Evolutionary conservation across 164 flowering plant genomes (phyloP), one percentile per base, ranked within the genome.

Genomic region (Santalum album): DNA sequence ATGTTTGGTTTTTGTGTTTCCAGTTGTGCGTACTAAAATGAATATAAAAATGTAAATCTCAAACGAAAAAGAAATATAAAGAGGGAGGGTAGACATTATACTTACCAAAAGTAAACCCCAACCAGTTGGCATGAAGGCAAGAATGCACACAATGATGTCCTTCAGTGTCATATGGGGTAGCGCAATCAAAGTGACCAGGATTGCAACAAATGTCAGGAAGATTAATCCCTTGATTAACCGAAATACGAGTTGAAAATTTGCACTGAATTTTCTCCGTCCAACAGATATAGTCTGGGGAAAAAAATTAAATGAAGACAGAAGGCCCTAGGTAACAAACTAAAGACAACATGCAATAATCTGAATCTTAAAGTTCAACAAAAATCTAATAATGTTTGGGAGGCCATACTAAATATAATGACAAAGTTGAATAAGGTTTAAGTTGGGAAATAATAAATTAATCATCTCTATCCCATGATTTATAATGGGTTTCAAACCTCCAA

Each of bases 21-120:
- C 4, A 29, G 34, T 3, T 29, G 4, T 29, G 34, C n/a, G n/a
- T n/a, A n/a, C n/a, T n/a, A n/a, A n/a, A n/a, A n/a, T n/a, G n/a
- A n/a, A n/a, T n/a, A n/a, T n/a, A n/a, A n/a, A n/a, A n/a, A n/a
- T n/a, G n/a, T n/a, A 29, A 29, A 29, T 29, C 4, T 4, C 6
- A 29, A 9, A 4, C 4, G 4, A 29, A 29, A 29, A 9, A 9
- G 34, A 29, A 29, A 29, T 29, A 3, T 4, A 3, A 29, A 29
- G 9, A 29, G 34, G 9, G 9, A 3, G 34, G 34, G 6, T 29
- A 4, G 15, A 43, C n/a, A 43, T 17, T 43, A 4, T 11, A 68
- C 88, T 66, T 34, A 91, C 98, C 92, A 77, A 68, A 46, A 91
- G 90, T 61, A 91, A 69, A 48, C 98, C 98, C 98, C 98, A 91